A percentile compares a stretch with the other conserved stretches of the same genome.
phyloP scores from a whole-genome alignment of 2,329 filamentous ascomycete species.

The Lachnellula suecica region DNA sequence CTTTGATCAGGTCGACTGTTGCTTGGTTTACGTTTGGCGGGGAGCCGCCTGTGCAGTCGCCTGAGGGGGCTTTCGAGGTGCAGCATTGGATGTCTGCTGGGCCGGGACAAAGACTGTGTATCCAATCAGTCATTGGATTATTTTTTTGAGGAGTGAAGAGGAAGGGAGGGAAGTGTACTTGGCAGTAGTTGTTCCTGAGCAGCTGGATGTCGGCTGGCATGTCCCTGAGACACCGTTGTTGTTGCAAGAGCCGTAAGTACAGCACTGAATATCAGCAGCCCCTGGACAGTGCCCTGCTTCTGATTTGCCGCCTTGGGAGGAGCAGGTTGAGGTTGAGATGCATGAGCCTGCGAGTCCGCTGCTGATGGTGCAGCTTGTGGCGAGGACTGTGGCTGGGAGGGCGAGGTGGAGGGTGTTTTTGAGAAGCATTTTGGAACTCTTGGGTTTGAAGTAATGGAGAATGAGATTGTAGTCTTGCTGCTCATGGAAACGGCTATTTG shows the following conservation, averaged over 20 bases:
- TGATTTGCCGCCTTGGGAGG: neutral
- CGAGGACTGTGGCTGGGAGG: neutral
- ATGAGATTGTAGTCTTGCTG: no score
- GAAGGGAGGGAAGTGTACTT: neutral
- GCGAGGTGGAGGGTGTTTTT: neutral
- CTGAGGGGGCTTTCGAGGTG: neutral
- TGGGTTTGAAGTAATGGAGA: no score
- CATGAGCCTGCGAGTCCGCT: neutral
- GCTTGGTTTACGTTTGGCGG: conserved; percentile 32
- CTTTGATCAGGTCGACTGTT: conserved; percentile 37
- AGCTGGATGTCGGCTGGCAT: neutral
- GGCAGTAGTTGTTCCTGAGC: neutral
- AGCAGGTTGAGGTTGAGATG: neutral
- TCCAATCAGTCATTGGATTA: neutral
- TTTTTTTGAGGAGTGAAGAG: no score
- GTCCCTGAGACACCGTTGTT: neutral
- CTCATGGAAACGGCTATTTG: no score
- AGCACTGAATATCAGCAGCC: conserved; percentile 1
- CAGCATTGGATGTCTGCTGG: neutral
- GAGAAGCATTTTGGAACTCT: neutral
- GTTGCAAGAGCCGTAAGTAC: neutral
- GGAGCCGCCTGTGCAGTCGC: conserved; percentile 1
- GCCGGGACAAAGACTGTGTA: neutral
- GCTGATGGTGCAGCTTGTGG: neutral
- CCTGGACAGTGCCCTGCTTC: neutral